Evolutionary conservation across 345 rosid species (phyloP), one percentile per base, ranked within the genome.

Genomic region (Salix suchowensis): DNA sequence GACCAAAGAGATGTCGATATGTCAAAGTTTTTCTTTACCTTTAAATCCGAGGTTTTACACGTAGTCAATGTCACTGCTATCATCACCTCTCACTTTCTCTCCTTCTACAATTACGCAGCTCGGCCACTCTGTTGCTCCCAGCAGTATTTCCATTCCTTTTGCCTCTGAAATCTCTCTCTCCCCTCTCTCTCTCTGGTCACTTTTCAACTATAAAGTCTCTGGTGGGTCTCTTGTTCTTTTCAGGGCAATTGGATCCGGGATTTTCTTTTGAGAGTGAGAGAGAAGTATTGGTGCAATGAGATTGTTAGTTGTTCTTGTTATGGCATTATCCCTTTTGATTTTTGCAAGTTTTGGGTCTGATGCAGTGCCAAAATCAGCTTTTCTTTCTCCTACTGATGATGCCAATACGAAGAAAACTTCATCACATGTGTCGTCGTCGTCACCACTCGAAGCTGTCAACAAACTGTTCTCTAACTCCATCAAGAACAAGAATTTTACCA

Each of bases 21-120:
- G 65, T 74, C 78, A 65, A 69, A 65, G 28, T 14, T 58, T 58
- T 32, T 32, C 77, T 30, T 64, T 73, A 55, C 73, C 44, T 40
- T 65, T 76, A 70, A 68, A 74, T 78, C 76, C 81, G 65, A 78
- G 68, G 80, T 67, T 62, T 77, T 81, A 2, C 61, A 81, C 39
- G 74, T 65, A 78, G 50, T 75, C 61, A 10, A 76, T 68, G n/a
- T 67, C 61, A 67, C 66, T 34, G 30, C 34, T 58, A 28, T 50
- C 16, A 23, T 55, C 64, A 58, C 14, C 64, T 19, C 58, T 58
- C 64, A 58, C 64, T 23, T 58, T 23, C 28, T 23, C 64, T 10
- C 44, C 44, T 40, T 40, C 64, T 58, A 58, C 23, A 58, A 23
- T 23, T 24, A 11, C 18, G 23, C 64, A 23, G 36, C 75, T 61